phyloP scores from a whole-genome alignment of 2,329 filamentous ascomycete genomes.

The Ascomycota sp. region DNA sequence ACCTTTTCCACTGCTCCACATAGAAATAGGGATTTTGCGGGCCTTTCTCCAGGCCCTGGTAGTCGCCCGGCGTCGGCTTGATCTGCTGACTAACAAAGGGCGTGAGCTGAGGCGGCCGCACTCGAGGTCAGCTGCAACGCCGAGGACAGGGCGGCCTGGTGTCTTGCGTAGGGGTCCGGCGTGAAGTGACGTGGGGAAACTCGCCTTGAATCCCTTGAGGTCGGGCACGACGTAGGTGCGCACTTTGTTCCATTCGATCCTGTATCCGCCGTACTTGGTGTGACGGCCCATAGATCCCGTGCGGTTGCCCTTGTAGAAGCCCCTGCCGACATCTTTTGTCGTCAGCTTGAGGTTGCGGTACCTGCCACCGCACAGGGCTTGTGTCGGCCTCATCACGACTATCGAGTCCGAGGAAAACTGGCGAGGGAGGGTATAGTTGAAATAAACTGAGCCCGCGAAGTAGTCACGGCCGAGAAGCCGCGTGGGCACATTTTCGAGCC shows the following conservation, averaged over 20 bases:
- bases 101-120: no score
- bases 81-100: conserved; percentile 54
- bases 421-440: no score
- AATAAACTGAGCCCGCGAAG: neutral
- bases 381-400: conserved; percentile 45
- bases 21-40: conserved; percentile 42
- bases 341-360: conserved; percentile 64
- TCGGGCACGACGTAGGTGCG: conserved; percentile 73
- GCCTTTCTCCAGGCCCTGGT: conserved; percentile 29
- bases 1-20: conserved; percentile 44
- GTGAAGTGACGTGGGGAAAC: conserved; percentile 7
- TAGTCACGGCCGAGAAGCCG: neutral
- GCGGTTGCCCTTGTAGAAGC: conserved; percentile 93
- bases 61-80: conserved; percentile 28
- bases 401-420: neutral
- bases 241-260: conserved; percentile 71
- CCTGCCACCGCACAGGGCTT: conserved; percentile 41
- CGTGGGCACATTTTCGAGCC: conserved; percentile 3
- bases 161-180: no score
- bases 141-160: no score
- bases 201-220: conserved; percentile 52
- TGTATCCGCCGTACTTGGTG: conserved; percentile 66
- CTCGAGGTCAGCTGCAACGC: conserved; percentile 4
- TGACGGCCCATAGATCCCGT: conserved; percentile 74
- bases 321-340: conserved; percentile 81